phyloP scores from a whole-genome alignment of 257 asterid species.

The Scutellaria minor region DNA sequence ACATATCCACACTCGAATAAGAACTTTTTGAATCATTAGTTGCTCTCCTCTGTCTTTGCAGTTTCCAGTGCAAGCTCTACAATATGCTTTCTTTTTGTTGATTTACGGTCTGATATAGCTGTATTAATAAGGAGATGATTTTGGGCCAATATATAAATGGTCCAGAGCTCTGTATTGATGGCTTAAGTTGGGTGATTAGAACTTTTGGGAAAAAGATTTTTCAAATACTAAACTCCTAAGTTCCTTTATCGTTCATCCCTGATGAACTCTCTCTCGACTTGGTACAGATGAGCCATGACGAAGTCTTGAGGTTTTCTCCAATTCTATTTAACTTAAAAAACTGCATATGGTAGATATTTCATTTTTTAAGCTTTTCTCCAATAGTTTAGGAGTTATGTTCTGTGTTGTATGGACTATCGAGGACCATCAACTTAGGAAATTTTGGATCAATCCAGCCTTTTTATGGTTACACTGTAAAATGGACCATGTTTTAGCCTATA shows the following conservation, averaged over 20 bases:
- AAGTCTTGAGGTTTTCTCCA: conserved; percentile 1
- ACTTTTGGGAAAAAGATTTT: neutral
- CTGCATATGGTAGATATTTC: neutral
- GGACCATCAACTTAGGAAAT: conserved; percentile 13
- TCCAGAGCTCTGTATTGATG: neutral
- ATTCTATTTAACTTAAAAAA: neutral
- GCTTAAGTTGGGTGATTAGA: neutral
- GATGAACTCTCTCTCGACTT: conserved; percentile 3
- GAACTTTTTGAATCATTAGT: neutral
- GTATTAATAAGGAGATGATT: neutral
- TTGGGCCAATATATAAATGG: conserved; percentile 4
- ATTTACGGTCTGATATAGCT: neutral
- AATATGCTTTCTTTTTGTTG: neutral
- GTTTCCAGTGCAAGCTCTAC: neutral
- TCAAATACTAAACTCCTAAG: no score
- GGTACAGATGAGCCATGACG: neutral
- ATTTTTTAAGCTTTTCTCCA: neutral
- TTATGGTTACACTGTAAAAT: neutral
- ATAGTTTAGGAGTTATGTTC: neutral
- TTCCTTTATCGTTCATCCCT: neutral
- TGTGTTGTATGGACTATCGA: neutral
- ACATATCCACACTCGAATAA: neutral
- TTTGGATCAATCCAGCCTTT: neutral
- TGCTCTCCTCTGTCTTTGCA: neutral
- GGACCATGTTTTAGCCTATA: neutral